Conservation (phyloP, 345 rosid species). For the Gossypium ekmanianum region DNA sequence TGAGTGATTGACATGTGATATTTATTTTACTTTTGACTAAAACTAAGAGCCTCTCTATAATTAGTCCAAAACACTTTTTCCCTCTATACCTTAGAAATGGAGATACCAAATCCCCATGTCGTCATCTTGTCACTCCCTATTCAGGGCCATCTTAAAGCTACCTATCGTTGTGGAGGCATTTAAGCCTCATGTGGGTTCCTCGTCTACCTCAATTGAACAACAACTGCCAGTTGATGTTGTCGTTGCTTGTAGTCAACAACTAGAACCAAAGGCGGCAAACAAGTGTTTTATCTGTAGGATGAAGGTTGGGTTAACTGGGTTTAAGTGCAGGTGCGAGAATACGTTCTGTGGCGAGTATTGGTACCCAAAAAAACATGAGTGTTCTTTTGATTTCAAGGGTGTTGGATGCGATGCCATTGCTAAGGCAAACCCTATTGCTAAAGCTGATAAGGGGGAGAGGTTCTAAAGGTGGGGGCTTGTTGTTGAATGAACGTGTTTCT, state of each 20-base stretch:
- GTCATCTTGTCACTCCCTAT: too few relatives aligned
- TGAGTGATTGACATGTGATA: too few relatives aligned
- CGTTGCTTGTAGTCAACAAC: neutral
- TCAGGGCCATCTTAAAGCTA: too few relatives aligned
- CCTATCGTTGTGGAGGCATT: neutral
- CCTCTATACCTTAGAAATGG: too few relatives aligned
- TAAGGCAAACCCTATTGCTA: neutral
- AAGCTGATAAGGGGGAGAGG: neutral
- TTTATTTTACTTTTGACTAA: too few relatives aligned
- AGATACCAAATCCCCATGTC: too few relatives aligned
- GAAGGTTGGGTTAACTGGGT: neutral
- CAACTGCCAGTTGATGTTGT: neutral
- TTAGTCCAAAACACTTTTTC: too few relatives aligned
- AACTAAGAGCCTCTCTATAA: too few relatives aligned
- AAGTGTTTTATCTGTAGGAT: constrained; percentile 39
- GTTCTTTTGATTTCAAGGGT: neutral
- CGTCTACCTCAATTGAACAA: neutral
- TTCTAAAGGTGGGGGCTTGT: neutral
- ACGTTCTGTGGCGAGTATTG: neutral
- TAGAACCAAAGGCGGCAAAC: constrained; percentile 24
- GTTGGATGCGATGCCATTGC: neutral
- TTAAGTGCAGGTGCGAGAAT: neutral
- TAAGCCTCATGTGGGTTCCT: constrained; percentile 6
- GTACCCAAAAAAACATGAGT: neutral
- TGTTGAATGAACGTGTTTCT: too few relatives aligned